Conservation (phyloP, 148 eudicot genomes). For the Camellia sinensis region DNA sequence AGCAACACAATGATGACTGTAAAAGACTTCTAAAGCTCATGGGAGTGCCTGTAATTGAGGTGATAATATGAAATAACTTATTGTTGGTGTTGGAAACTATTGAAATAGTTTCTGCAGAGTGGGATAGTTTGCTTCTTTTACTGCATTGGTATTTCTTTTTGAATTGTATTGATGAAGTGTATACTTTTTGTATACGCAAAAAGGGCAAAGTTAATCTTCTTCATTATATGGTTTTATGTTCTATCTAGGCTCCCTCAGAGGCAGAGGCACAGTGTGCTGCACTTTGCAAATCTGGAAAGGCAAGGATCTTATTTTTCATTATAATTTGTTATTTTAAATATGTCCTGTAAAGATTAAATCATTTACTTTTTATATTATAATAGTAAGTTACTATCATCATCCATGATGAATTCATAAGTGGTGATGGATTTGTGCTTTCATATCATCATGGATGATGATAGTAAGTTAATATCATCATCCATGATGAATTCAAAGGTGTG, state of each 20-base stretch:
- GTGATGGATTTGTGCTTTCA: neutral
- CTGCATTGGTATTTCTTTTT: constrained; percentile 4
- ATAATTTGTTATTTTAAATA: neutral
- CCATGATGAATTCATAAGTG: neutral
- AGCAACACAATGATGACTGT: constrained; percentile 94
- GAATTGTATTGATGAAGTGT: neutral
- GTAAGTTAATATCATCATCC: too few species aligned
- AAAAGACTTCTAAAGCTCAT: constrained; percentile 80
- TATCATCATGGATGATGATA: too few species aligned
- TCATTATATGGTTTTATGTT: neutral
- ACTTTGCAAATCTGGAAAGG: constrained; percentile 93
- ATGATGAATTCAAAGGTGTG: constrained; percentile 87
- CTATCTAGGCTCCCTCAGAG: constrained; percentile 87
- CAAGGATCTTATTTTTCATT: constrained; percentile 21
- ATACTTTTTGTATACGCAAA: neutral
- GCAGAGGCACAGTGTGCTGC: constrained; percentile 98
- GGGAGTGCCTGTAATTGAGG: constrained; percentile 99
- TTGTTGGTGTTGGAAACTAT: neutral
- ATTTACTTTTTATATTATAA: neutral
- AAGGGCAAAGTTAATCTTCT: neutral
- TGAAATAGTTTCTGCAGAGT: neutral
- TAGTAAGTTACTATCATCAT: neutral
- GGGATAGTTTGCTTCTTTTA: neutral
- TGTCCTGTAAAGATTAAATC: neutral
- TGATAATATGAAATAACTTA: constrained; percentile 15